Evolutionary conservation across 1,284 basidiomycete genomes (phyloP), one percentile per base, ranked within the genome.

Genomic region (Chalciporus piperatoides): DNA sequence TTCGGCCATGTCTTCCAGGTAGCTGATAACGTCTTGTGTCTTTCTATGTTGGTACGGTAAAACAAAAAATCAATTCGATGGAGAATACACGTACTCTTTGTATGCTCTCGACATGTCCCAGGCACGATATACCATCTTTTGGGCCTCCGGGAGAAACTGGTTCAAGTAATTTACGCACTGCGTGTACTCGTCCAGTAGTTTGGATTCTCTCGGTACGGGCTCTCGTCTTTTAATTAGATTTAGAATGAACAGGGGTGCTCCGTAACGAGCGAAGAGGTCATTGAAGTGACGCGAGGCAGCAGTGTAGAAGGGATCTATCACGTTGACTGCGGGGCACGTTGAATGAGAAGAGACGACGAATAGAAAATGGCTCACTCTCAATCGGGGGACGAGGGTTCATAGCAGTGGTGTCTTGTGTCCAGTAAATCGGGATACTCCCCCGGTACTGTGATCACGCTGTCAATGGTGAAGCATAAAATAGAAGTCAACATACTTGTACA

Each of bases 71-170:
- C 7, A 35, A 55, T 48, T 37, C 17, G 4, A 40, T 11, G n/a
- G 32, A n/a, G 21, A 30, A 37, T n/a, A 27, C 45, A 67, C 77
- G 25, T 57, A 87, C 88, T 90, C 86, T 65, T 94, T 94, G 57
- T 93, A 92, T 1, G 92, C 90, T 40, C 87, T 79, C 14, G 89
- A 87, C 90, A 99, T 97, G 68, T 99, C 97, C 92, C 94, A 99
- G 8, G 93, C 86, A 30, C 92, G 83, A 65, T 98, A 97, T 4
- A 84, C 76, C 80, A 99, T 92, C 71, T 86, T 86, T 71, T 92
- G 90, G 21, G 78, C 86, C 6, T 78, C 73, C 0, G 96, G 94
- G 14, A 99, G 68, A 70, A 97, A 98, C 63, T 99, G 97, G 59
- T 98, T 98, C 30, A 99, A 78, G 63, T 98, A 99, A 49, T 80